Percentiles rank a stretch among this genome's conserved stretches.
Conservation (phyloP, 176 grass and related monocot genomes). For the Rhipidocladum racemiflorum region DNA sequence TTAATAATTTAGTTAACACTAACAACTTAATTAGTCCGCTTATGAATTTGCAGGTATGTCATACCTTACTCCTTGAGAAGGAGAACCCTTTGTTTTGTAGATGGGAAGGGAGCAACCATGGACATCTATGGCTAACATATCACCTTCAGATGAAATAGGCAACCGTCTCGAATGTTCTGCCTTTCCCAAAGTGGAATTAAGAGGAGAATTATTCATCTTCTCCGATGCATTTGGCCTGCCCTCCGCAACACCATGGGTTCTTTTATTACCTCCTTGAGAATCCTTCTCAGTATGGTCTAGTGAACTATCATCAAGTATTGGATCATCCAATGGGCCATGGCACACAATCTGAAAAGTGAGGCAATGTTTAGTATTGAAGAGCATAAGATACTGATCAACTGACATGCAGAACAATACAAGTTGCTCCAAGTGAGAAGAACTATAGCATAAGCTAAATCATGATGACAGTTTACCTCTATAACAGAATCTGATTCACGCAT, state of each 20-base stretch:
- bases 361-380: conserved; percentile 23
- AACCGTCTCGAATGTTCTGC: conserved; percentile 36
- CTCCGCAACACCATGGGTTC: conserved; percentile 37
- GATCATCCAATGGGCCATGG: conserved; percentile 57
- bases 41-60: neutral
- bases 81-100: conserved; percentile 61
- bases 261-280: conserved; percentile 50
- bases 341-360: conserved; percentile 62
- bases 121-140: conserved; percentile 30
- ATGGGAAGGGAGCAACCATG: conserved; percentile 34
- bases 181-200: conserved; percentile 36
- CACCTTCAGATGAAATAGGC: conserved; percentile 45
- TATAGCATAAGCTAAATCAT: conserved; percentile 12
- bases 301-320: conserved; percentile 43
- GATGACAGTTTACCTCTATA: conserved; percentile 74
- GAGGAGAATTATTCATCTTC: conserved; percentile 37
- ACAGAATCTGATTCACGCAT: conserved; percentile 90
- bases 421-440: conserved; percentile 1
- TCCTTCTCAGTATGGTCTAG: conserved; percentile 62
- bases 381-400: neutral
- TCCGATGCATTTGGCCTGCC: conserved; percentile 32
- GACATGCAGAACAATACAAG: neutral
- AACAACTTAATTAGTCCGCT: neutral
- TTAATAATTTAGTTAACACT: neutral
- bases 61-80: conserved; percentile 73